phyloP scores from a whole-genome alignment of 1,284 basidiomycete species.

The Baeospora myosura region DNA sequence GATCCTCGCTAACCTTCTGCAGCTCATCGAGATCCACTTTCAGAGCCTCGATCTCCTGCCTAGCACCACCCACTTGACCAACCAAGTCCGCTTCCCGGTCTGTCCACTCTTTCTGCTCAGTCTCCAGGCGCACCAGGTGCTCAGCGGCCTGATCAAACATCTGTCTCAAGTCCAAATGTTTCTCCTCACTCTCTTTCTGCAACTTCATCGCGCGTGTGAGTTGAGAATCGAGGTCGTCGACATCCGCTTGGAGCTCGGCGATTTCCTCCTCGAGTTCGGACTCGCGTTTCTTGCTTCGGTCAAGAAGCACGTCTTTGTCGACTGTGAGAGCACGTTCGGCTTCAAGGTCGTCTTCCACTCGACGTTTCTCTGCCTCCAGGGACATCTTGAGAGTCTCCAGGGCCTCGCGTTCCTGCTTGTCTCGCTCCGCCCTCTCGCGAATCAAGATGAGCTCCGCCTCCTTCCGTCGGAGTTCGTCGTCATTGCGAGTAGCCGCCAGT shows the following conservation, averaged over 20 bases:
- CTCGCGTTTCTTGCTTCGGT: constrained; percentile 81
- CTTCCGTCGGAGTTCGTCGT: constrained; percentile 87
- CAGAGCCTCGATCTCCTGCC: constrained; percentile 53
- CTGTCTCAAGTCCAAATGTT: constrained; percentile 60
- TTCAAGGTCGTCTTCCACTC: constrained; percentile 75
- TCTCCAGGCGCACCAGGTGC: constrained; percentile 74
- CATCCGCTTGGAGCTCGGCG: constrained; percentile 70
- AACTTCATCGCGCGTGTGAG: constrained; percentile 74
- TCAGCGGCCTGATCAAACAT: constrained; percentile 81
- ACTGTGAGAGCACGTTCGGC: constrained; percentile 75
- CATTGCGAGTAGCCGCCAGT: constrained; percentile 86
- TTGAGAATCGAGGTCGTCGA: constrained; percentile 82
- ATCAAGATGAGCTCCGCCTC: constrained; percentile 79
- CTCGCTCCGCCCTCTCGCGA: constrained; percentile 81
- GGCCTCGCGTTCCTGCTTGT: constrained; percentile 72
- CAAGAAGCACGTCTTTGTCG: constrained; percentile 84
- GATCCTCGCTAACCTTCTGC: constrained; percentile 61
- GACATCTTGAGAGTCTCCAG: constrained; percentile 74
- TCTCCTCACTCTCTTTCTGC: constrained; percentile 74
- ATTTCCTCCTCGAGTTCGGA: constrained; percentile 83
- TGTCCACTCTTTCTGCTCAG: constrained; percentile 66
- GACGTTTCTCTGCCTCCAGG: constrained; percentile 75
- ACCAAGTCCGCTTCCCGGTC: constrained; percentile 52
- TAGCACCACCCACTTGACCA: constrained; percentile 49
- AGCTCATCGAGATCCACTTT: constrained; percentile 54